These are phyloP conservation scores for Vitis hybrid DNA, from an alignment of 177 flowering plant genomes.

Conservation along the genomic window DNA sequence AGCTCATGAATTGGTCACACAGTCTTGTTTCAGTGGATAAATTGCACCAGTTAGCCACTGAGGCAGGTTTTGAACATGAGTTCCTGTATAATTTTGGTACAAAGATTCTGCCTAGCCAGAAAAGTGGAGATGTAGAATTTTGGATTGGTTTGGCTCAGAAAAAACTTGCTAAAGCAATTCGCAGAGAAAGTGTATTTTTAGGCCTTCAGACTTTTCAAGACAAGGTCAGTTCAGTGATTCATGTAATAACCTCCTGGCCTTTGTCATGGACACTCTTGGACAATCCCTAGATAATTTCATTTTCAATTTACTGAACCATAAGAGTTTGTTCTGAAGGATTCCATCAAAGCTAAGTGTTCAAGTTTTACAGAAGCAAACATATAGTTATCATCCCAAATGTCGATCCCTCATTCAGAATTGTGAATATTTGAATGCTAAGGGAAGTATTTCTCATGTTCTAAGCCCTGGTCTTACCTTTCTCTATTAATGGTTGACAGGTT, in stretches of 20 bases:
- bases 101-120: constrained; percentile 33
- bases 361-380: too few species aligned
- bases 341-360: too few species aligned
- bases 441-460: background rate
- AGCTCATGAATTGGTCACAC: constrained; percentile 45
- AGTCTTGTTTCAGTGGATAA: constrained; percentile 45
- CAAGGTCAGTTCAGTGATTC: constrained; percentile 37
- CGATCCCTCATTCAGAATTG: too few species aligned
- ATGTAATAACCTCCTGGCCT: background rate
- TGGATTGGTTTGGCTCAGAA: constrained; percentile 59
- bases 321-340: too few species aligned
- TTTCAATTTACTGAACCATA: too few species aligned
- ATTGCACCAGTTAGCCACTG: constrained; percentile 41
- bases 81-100: constrained; percentile 53
- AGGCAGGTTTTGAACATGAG: constrained; percentile 62
- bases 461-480: background rate
- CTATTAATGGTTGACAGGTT: constrained; percentile 26
- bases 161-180: constrained; percentile 50
- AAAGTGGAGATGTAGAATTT: constrained; percentile 47
- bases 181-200: constrained; percentile 36
- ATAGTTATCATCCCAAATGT: too few species aligned
- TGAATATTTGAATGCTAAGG: too few species aligned
- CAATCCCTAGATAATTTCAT: too few species aligned
- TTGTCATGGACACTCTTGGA: background rate
- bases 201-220: constrained; percentile 18